A percentile compares a stretch with the other conserved stretches of the same genome.
These are phyloP conservation scores for Avena eriantha DNA, from an alignment of 176 grass and related monocot genomes.

Conservation along the genomic window DNA sequence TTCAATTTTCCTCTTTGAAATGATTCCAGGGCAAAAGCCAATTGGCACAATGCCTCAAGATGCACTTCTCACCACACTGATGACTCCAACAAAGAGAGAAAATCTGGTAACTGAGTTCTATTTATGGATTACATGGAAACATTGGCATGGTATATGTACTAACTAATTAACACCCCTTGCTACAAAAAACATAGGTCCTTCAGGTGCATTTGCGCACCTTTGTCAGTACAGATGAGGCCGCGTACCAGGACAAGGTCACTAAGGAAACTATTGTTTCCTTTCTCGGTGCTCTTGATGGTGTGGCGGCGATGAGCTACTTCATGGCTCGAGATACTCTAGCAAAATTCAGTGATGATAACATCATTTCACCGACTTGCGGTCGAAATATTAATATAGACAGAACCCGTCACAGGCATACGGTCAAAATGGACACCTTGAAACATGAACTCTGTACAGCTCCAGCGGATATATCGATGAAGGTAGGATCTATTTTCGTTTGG, in stretches of 20 bases:
- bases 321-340: neutral
- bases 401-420: neutral
- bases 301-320: constrained; percentile 5
- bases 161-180: neutral
- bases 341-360: neutral
- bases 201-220: neutral
- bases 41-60: neutral
- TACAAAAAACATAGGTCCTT: constrained; percentile 11
- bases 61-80: constrained; percentile 9
- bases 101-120: neutral
- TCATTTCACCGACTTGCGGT: neutral
- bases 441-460: neutral
- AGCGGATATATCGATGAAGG: neutral
- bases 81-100: constrained; percentile 3
- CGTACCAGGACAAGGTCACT: constrained; percentile 1
- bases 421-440: neutral
- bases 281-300: neutral
- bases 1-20: neutral
- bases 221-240: neutral
- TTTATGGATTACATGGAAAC: neutral
- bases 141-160: neutral
- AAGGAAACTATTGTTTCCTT: constrained; percentile 17
- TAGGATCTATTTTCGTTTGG: neutral
- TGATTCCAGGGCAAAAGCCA: constrained; percentile 7
- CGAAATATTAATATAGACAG: neutral